These are phyloP conservation scores for Blepharisma japonicum DNA, from an alignment of 73 alveolate genomes.

Conservation along the genomic window DNA sequence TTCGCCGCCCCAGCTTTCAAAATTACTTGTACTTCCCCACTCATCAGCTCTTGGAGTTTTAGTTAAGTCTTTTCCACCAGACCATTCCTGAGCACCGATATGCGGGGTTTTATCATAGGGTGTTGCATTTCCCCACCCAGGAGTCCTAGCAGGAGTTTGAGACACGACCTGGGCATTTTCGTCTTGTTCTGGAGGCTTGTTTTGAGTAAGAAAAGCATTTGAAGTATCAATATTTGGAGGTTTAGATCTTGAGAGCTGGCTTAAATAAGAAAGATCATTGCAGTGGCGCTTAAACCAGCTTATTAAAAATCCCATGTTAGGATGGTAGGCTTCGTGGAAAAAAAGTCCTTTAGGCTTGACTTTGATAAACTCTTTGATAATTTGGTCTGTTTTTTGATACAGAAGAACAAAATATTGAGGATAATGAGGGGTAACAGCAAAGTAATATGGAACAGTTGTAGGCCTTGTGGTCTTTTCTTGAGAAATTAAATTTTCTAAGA, in stretches of 20 bases:
- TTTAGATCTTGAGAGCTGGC: constrained; percentile 13
- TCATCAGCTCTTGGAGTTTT: constrained; percentile 37
- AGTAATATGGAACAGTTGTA: constrained; percentile 74
- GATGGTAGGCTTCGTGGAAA: constrained; percentile 55
- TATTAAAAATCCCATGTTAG: constrained; percentile 32
- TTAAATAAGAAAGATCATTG: neutral
- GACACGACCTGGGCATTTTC: too few species aligned
- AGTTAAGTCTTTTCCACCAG: constrained; percentile 21
- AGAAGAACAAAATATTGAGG: constrained; percentile 86
- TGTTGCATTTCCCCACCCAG: constrained; percentile 4
- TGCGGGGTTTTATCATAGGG: constrained; percentile 29
- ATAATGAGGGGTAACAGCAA: constrained; percentile 72
- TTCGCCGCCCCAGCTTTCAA: constrained; percentile 23
- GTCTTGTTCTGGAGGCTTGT: neutral
- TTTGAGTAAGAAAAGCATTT: neutral
- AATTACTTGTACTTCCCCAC: constrained; percentile 23
- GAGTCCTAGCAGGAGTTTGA: neutral
- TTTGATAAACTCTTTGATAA: constrained; percentile 78
- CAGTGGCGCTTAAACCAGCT: constrained; percentile 44
- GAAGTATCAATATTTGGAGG: constrained; percentile 19
- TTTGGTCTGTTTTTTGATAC: constrained; percentile 67
- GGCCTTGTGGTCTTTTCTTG: constrained; percentile 69
- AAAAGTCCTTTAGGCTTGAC: constrained; percentile 81
- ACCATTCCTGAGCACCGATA: constrained; percentile 31
- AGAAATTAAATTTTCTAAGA: constrained; percentile 60